A percentile compares a stretch with the other conserved stretches of the same genome.
Conservation (phyloP, 257 asterid species). For the Paraleonurus japonicus region DNA sequence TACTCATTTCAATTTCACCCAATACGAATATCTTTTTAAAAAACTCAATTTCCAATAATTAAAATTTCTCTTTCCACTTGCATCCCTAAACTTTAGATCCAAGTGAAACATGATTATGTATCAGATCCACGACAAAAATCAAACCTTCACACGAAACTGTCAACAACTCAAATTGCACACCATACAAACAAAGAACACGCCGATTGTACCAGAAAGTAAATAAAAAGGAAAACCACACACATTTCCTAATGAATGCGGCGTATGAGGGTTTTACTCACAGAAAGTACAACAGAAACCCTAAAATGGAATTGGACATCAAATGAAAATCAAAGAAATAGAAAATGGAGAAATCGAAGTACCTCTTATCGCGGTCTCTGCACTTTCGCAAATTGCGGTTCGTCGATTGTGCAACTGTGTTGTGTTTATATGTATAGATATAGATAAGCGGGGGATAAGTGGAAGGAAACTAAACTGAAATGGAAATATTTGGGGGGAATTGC, state of each 20-base stretch:
- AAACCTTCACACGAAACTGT: constrained; percentile 6
- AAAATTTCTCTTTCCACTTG: background rate
- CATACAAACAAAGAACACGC: background rate
- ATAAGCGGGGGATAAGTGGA: background rate
- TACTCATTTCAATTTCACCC: background rate
- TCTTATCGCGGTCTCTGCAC: constrained; percentile 22
- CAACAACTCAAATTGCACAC: constrained; percentile 7
- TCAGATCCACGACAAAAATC: constrained; percentile 30
- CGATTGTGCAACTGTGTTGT: background rate
- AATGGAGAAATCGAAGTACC: constrained; percentile 25
- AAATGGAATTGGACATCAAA: constrained; percentile 10
- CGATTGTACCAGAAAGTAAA: background rate
- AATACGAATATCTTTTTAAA: background rate
- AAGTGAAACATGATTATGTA: background rate
- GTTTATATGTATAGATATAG: background rate
- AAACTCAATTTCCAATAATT: background rate
- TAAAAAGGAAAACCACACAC: constrained; percentile 13
- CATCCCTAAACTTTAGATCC: constrained; percentile 21
- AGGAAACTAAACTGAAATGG: constrained; percentile 2
- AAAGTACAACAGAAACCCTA: constrained; percentile 38
- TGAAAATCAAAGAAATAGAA: background rate
- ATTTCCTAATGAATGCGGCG: background rate
- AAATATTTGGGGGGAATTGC: constrained; percentile 30
- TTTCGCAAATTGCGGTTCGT: constrained; percentile 21
- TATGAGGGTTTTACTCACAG: constrained; percentile 26